Conservation (phyloP, 73 alveolate genomes). For the Diophrys appendiculata region DNA sequence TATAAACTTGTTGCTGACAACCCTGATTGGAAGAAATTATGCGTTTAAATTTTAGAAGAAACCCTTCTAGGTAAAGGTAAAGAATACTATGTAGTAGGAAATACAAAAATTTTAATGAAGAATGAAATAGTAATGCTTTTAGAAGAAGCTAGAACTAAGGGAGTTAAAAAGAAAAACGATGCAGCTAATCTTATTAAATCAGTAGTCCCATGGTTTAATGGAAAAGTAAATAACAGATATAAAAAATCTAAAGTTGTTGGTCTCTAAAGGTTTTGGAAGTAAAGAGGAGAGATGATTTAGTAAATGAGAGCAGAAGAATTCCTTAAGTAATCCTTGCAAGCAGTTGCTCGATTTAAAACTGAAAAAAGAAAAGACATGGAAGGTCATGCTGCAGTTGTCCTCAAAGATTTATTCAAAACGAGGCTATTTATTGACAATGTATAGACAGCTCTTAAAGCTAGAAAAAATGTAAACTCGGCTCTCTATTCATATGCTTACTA, state of each 20-base stretch:
- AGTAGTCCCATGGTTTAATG: conserved; percentile 19
- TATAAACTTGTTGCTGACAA: conserved; percentile 33
- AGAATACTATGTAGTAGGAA: conserved; percentile 56
- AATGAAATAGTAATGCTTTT: conserved; percentile 42
- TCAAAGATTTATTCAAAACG: conserved; percentile 32
- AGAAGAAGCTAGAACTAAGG: conserved; percentile 49
- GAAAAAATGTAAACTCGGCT: conserved; percentile 18
- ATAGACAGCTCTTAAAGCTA: conserved; percentile 21
- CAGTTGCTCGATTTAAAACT: conserved; percentile 26
- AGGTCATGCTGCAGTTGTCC: conserved; percentile 33
- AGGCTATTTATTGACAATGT: conserved; percentile 28
- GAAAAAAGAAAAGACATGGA: conserved; percentile 54
- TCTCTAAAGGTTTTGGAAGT: conserved; percentile 30
- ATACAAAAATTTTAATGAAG: conserved; percentile 49
- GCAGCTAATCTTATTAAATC: conserved; percentile 36
- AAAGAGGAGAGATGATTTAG: conserved; percentile 29
- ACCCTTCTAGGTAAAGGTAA: conserved; percentile 31
- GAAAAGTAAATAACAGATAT: conserved; percentile 8
- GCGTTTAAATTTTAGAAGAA: conserved; percentile 10
- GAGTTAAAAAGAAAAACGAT: conserved; percentile 26
- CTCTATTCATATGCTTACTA: conserved; percentile 22
- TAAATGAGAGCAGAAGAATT: conserved; percentile 27
- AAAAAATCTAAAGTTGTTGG: conserved; percentile 20
- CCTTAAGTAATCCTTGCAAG: conserved; percentile 16
- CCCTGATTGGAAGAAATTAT: conserved; percentile 47